These are phyloP conservation scores for Lasiodiplodia citricola DNA, from an alignment of 2,329 filamentous ascomycete genomes.

Conservation along the genomic window DNA sequence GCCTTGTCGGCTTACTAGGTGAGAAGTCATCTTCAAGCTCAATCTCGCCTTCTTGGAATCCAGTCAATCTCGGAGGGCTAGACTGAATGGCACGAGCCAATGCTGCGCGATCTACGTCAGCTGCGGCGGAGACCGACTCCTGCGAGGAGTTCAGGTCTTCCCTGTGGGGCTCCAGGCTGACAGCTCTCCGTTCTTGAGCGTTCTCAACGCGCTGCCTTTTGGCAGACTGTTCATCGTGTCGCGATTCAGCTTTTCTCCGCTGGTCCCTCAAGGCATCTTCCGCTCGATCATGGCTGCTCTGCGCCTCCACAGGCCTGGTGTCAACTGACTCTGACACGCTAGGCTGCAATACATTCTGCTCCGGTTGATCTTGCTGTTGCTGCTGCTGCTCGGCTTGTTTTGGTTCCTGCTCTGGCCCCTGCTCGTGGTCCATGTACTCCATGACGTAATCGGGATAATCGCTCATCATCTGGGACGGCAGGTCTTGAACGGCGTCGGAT, in stretches of 20 bases:
- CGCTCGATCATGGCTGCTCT: background rate
- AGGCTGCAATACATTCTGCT: background rate
- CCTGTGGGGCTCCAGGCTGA: conserved; percentile 5
- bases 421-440: conserved; percentile 7
- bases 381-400: background rate
- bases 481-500: conserved; percentile 18
- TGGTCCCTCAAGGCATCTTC: conserved; percentile 30
- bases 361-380: background rate
- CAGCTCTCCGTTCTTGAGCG: conserved; percentile 4
- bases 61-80: conserved; percentile 61
- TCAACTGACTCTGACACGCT: background rate
- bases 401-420: background rate
- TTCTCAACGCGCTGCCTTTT: conserved; percentile 19
- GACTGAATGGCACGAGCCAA: conserved; percentile 64
- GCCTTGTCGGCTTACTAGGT: conserved; percentile 65
- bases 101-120: conserved; percentile 38
- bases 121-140: conserved; percentile 26
- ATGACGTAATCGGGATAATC: conserved; percentile 22
- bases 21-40: conserved; percentile 58
- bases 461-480: conserved; percentile 2
- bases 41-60: conserved; percentile 53
- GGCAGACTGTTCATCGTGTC: conserved; percentile 45
- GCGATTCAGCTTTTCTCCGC: conserved; percentile 37
- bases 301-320: background rate
- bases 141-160: background rate